A percentile compares a stretch with the other conserved stretches of the same genome.
Conservation (phyloP, 192 early-diverging fungal genomes). For the Backusella psychrophila region DNA sequence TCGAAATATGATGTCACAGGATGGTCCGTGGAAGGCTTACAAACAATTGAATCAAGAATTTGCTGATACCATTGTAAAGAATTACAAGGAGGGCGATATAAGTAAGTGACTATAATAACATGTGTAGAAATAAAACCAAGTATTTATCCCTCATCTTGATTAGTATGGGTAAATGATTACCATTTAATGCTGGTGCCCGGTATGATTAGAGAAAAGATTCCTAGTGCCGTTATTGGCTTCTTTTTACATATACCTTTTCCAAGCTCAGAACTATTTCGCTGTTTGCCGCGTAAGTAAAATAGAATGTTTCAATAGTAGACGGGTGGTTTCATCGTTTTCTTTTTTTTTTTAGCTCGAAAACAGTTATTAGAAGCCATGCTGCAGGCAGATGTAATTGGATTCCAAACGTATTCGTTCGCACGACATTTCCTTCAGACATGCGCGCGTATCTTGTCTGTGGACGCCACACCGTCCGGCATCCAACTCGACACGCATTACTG, state of each 20-base stretch:
- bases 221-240: conserved; percentile 89
- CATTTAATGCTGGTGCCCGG: conserved; percentile 92
- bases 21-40: conserved; percentile 81
- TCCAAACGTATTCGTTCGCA: conserved; percentile 93
- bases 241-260: conserved; percentile 98
- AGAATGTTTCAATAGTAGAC: background rate
- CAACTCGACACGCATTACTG: conserved; percentile 78
- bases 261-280: conserved; percentile 92
- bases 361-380: conserved; percentile 91
- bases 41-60: conserved; percentile 82
- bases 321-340: background rate
- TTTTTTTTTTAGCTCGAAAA: conserved; percentile 51
- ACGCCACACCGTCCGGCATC: conserved; percentile 83
- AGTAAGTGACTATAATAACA: conserved; percentile 47
- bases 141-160: background rate
- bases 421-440: conserved; percentile 89
- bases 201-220: conserved; percentile 82
- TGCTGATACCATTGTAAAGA: conserved; percentile 75
- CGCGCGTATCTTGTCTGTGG: conserved; percentile 84
- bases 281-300: conserved; percentile 66
- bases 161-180: conserved; percentile 98
- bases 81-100: conserved; percentile 82
- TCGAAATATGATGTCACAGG: conserved; percentile 74
- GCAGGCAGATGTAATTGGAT: conserved; percentile 86
- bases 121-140: too few species aligned